Conservation (phyloP, 805 yeast genomes). For the Saccharomycopsis selenospora region DNA sequence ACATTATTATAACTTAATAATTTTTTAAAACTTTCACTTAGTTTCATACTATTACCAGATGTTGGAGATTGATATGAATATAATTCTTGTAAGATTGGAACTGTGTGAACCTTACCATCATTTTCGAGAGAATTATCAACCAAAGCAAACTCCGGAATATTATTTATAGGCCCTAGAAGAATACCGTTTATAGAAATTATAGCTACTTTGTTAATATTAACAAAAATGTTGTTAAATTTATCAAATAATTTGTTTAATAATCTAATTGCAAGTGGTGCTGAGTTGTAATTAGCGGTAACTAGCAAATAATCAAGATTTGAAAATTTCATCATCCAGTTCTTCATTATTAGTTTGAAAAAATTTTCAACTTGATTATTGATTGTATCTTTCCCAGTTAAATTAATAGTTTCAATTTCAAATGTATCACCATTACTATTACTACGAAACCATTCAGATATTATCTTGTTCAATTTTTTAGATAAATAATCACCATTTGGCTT, state of each 20-base stretch:
- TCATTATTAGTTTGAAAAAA: conserved; percentile 55
- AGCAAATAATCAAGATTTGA: conserved; percentile 43
- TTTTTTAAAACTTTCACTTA: conserved; percentile 58
- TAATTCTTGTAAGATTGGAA: background rate
- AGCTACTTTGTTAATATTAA: conserved; percentile 45
- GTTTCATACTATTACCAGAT: conserved; percentile 64
- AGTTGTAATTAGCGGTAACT: conserved; percentile 88
- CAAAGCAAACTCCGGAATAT: background rate
- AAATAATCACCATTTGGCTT: background rate
- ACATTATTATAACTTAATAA: conserved; percentile 58
- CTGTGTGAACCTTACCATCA: background rate
- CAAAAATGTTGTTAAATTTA: conserved; percentile 36
- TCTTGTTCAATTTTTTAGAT: background rate
- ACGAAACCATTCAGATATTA: background rate
- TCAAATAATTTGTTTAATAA: conserved; percentile 65
- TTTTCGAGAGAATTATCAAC: background rate
- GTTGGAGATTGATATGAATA: conserved; percentile 32
- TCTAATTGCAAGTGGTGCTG: conserved; percentile 83
- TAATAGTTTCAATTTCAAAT: conserved; percentile 70
- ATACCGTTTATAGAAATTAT: conserved; percentile 92
- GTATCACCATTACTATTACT: background rate
- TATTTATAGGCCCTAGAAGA: conserved; percentile 73
- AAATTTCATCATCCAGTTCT: conserved; percentile 30
- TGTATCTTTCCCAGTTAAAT: conserved; percentile 88
- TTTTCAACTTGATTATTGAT: conserved; percentile 77